Evolutionary conservation across 2,329 filamentous ascomycete species (phyloP).

Genomic region (Lachnellula suecica): DNA sequence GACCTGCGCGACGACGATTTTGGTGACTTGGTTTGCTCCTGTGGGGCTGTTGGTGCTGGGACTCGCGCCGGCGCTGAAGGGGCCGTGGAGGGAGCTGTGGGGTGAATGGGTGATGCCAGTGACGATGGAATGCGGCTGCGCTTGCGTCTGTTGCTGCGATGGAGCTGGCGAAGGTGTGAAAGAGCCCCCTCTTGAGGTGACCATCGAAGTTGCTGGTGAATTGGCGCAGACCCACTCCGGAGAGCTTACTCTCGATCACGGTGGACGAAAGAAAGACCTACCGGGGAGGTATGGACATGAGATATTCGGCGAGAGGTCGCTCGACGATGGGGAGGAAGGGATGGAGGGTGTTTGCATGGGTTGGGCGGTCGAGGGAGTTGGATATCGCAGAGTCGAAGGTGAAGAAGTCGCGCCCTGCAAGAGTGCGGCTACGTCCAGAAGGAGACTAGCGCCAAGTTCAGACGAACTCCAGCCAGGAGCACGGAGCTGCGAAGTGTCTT

Average conservation of each 20-base stretch:
- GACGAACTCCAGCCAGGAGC: background rate
- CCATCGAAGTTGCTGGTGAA: conserved; percentile 36
- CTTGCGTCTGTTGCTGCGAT: conserved; percentile 24
- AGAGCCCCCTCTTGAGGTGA: conserved; percentile 35
- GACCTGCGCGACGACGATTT: conserved; percentile 93
- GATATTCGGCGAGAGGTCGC: conserved; percentile 10
- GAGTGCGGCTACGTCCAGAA: background rate
- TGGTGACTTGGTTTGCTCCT: conserved; percentile 68
- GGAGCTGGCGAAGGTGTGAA: conserved; percentile 36
- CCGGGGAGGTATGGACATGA: conserved; percentile 30
- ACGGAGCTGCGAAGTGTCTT: background rate
- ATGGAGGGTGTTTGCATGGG: background rate
- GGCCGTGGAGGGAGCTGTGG: conserved; percentile 46
- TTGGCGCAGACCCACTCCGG: conserved; percentile 34
- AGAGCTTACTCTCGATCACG: conserved; percentile 35
- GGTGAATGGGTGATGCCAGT: conserved; percentile 35
- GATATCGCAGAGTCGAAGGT: background rate
- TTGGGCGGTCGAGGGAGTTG: background rate
- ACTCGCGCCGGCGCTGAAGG: conserved; percentile 35
- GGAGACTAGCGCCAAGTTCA: background rate
- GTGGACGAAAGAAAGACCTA: conserved; percentile 33
- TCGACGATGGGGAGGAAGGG: background rate
- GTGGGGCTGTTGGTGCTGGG: conserved; percentile 39
- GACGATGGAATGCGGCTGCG: conserved; percentile 29
- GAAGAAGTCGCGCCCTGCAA: conserved; percentile 2